Evolutionary conservation across 306 rosid genomes (phyloP).

Genomic region (Clitoria ternatea): DNA sequence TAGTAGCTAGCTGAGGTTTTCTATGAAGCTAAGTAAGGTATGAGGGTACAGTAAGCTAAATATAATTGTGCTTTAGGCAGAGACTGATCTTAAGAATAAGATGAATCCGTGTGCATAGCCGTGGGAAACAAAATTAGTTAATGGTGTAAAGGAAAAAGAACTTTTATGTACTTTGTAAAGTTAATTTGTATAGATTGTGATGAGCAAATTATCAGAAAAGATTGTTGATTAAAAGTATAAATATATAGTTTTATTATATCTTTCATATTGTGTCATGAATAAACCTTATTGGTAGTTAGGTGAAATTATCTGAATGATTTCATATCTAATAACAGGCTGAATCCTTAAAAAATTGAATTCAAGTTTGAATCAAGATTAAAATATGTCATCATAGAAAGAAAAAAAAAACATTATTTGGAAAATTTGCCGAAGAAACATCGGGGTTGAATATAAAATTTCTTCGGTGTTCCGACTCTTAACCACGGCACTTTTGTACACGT

Average conservation of each 20-base stretch:
- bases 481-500: no score
- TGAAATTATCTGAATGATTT: not conserved
- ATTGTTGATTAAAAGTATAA: not conserved
- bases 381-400: not conserved
- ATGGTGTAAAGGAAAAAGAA: not conserved
- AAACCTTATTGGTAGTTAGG: not conserved
- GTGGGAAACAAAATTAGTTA: not conserved
- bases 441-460: no score
- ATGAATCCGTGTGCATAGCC: not conserved
- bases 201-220: not conserved
- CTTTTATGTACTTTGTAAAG: not conserved
- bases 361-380: not conserved
- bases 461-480: no score
- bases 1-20: no score
- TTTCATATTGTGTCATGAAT: not conserved
- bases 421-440: no score
- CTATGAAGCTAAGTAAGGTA: not conserved
- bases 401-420: no score
- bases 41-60: no score
- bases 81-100: not conserved
- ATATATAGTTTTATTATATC: not conserved
- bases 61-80: conserved; percentile 6
- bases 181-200: not conserved
- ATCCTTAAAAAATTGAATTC: not conserved
- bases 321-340: no score